phyloP scores from a whole-genome alignment of 805 yeast species.

The Saccharomyces kudriavzevii region DNA sequence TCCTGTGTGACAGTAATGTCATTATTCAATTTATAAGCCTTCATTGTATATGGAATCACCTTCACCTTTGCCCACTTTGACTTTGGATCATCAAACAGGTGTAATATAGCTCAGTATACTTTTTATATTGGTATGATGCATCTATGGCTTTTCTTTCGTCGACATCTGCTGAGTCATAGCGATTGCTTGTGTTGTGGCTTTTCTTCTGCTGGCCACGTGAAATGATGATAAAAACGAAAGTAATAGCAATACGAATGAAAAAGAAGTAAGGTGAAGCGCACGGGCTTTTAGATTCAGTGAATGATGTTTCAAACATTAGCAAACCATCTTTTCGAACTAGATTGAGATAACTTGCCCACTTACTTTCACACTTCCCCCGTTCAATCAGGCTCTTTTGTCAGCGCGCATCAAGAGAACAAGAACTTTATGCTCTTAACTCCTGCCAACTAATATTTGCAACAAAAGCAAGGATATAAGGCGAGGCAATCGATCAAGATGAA shows the following conservation, averaged over 20 bases:
- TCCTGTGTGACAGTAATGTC: constrained; percentile 35
- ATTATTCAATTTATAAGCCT: constrained; percentile 22
- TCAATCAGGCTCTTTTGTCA: not conserved
- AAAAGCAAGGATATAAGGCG: not conserved
- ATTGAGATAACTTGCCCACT: not conserved
- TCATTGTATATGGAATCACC: not conserved
- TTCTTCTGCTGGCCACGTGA: not conserved
- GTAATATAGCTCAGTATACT: not conserved
- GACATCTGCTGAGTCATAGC: not conserved
- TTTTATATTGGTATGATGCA: not conserved
- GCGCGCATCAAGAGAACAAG: not conserved
- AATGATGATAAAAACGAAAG: not conserved
- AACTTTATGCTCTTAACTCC: not conserved
- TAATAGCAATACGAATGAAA: not conserved
- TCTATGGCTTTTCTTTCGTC: not conserved
- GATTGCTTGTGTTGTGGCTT: not conserved
- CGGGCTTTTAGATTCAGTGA: not conserved
- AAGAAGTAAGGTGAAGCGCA: not conserved
- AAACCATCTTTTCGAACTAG: not conserved
- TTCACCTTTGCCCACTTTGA: not conserved
- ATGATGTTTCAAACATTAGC: not conserved
- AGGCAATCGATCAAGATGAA: not conserved
- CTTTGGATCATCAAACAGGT: not conserved
- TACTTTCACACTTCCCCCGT: not conserved
- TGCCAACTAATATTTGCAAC: not conserved